phyloP scores from a whole-genome alignment of 805 yeast species.

The Monosporozyma unispora region DNA sequence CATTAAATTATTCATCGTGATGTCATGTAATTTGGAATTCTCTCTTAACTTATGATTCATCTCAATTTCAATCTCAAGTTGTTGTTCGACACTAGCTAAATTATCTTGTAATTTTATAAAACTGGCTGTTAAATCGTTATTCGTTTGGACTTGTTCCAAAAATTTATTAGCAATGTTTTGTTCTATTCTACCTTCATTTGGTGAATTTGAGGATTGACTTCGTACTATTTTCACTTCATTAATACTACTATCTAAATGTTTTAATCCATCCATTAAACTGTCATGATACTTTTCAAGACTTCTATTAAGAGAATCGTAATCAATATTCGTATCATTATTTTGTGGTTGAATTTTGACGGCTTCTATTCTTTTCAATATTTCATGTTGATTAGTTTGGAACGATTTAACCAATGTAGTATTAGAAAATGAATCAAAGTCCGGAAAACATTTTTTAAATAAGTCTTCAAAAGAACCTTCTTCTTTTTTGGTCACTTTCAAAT shows the following conservation, averaged over 20 bases:
- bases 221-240: neutral
- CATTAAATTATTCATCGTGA: neutral
- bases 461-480: neutral
- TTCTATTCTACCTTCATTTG: neutral
- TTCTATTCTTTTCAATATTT: neutral
- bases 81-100: neutral
- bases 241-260: neutral
- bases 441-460: neutral
- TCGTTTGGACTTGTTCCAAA: neutral
- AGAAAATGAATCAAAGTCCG: neutral
- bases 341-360: neutral
- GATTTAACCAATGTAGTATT: neutral
- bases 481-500: neutral
- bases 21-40: neutral
- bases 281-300: no score
- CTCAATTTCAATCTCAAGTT: neutral
- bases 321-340: neutral
- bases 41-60: neutral
- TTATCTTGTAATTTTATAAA: no score
- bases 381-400: neutral
- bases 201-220: neutral
- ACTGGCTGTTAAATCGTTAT: neutral
- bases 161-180: neutral
- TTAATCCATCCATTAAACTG: neutral
- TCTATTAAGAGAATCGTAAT: no score